Conservation (phyloP, 441 rosid genomes). For the Pelargonium fulgidum region DNA sequence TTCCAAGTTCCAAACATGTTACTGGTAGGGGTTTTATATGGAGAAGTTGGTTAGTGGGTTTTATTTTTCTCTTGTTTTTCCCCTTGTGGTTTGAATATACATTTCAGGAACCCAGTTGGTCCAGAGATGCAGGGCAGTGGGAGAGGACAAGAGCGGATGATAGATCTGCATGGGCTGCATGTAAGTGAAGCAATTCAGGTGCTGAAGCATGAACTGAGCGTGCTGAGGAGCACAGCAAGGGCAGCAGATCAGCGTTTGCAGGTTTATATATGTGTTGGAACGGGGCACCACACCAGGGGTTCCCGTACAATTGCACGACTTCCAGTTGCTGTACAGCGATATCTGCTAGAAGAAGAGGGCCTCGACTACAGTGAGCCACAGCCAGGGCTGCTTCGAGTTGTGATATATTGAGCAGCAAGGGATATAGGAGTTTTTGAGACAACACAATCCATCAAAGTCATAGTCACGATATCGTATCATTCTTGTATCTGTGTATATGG, state of each 20-base stretch:
- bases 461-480: slow-evolving; percentile 28
- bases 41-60: background rate
- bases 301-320: slow-evolving; percentile 84
- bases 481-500: slow-evolving; percentile 55
- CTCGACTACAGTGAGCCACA: slow-evolving; percentile 84
- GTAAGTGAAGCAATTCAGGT: slow-evolving; percentile 77
- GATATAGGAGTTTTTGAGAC: slow-evolving; percentile 35
- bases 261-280: slow-evolving; percentile 87
- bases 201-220: slow-evolving; percentile 72
- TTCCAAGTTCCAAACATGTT: background rate
- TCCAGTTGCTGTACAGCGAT: slow-evolving; percentile 82
- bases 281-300: slow-evolving; percentile 92
- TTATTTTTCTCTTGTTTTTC: slow-evolving; percentile 2
- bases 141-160: slow-evolving; percentile 80
- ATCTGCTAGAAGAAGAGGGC: slow-evolving; percentile 85
- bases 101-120: slow-evolving; percentile 63
- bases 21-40: background rate
- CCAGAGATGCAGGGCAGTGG: slow-evolving; percentile 47
- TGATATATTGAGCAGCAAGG: slow-evolving; percentile 50
- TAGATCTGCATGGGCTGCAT: slow-evolving; percentile 92
- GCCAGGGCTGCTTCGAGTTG: slow-evolving; percentile 86
- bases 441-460: slow-evolving; percentile 24
- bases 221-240: slow-evolving; percentile 63
- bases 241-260: slow-evolving; percentile 77
- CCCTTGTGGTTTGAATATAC: background rate